phyloP scores from a whole-genome alignment of 78 protist species.

The Cavenderia fasciculata region DNA sequence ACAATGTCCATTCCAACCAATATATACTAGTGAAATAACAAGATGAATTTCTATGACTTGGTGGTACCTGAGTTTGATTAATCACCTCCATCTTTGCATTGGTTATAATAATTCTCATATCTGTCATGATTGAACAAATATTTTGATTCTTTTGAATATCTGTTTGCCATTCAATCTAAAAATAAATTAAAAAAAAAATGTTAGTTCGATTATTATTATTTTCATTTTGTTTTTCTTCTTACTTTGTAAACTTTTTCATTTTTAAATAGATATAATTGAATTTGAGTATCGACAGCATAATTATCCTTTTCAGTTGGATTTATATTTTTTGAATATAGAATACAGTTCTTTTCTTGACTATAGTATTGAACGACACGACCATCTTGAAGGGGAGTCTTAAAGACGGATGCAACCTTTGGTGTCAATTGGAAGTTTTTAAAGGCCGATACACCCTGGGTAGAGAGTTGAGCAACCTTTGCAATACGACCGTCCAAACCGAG shows the following conservation, averaged over 20 bases:
- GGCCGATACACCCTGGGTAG: constrained; percentile 39
- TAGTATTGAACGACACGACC: constrained; percentile 42
- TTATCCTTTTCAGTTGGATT: constrained; percentile 2
- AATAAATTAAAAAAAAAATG: too few species aligned
- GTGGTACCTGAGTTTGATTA: constrained; percentile 37
- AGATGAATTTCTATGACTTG: neutral
- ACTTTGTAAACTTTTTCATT: constrained; percentile 41
- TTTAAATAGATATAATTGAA: neutral
- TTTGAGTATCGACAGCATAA: neutral
- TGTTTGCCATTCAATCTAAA: constrained; percentile 74
- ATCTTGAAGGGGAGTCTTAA: constrained; percentile 22
- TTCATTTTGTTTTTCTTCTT: too few species aligned
- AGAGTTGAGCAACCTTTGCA: constrained; percentile 40
- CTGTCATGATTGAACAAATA: constrained; percentile 49
- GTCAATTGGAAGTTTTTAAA: constrained; percentile 13
- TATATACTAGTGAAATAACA: constrained; percentile 29
- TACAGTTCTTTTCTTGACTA: constrained; percentile 9
- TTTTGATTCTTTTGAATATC: constrained; percentile 18
- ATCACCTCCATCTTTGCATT: constrained; percentile 31
- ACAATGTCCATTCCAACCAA: constrained; percentile 72
- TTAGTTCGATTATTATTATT: too few species aligned
- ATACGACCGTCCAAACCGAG: constrained; percentile 68
- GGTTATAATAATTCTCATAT: constrained; percentile 40
- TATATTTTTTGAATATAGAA: constrained; percentile 30
- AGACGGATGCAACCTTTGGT: constrained; percentile 42